Percentiles rank a stretch among this genome's conserved stretches.
Evolutionary conservation across 805 yeast genomes (phyloP).

Genomic region (Candida corydali): DNA sequence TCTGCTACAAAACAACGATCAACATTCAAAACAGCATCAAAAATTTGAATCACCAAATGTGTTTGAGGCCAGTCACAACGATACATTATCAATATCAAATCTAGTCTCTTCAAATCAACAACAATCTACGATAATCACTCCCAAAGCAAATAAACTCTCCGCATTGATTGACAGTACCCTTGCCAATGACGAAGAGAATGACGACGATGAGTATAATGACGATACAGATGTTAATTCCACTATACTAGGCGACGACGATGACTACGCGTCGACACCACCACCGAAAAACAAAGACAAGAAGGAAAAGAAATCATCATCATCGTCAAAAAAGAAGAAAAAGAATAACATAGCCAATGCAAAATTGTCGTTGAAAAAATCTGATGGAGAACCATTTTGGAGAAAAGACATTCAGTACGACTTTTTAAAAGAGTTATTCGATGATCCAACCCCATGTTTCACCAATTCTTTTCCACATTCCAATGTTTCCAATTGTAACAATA

Average conservation of each 20-base stretch:
- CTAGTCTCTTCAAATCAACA: conserved; percentile 5
- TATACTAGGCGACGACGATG: conserved; percentile 12
- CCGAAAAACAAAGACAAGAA: neutral
- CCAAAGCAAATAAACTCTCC: conserved; percentile 2
- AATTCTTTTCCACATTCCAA: conserved; percentile 50
- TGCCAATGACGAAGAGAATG: conserved; percentile 8
- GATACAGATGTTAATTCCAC: conserved; percentile 13
- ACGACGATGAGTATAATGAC: conserved; percentile 12
- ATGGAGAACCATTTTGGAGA: conserved; percentile 91
- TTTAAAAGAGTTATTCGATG: conserved; percentile 58
- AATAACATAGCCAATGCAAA: conserved; percentile 21
- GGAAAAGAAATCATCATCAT: neutral
- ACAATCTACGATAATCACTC: neutral
- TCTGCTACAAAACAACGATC: neutral
- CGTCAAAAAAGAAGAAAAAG: conserved; percentile 15
- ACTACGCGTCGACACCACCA: conserved; percentile 7
- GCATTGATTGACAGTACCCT: conserved; percentile 5
- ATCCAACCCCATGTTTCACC: conserved; percentile 62
- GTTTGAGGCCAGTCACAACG: conserved; percentile 1
- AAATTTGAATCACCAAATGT: neutral
- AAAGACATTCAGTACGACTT: conserved; percentile 84
- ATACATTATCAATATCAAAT: conserved; percentile 13
- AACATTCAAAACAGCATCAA: conserved; percentile 1
- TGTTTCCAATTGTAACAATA: conserved; percentile 29
- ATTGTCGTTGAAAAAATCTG: conserved; percentile 63